Evolutionary conservation across 768 basidiomycete genomes (phyloP).

Genomic region (Boletus vermiculosoides): DNA sequence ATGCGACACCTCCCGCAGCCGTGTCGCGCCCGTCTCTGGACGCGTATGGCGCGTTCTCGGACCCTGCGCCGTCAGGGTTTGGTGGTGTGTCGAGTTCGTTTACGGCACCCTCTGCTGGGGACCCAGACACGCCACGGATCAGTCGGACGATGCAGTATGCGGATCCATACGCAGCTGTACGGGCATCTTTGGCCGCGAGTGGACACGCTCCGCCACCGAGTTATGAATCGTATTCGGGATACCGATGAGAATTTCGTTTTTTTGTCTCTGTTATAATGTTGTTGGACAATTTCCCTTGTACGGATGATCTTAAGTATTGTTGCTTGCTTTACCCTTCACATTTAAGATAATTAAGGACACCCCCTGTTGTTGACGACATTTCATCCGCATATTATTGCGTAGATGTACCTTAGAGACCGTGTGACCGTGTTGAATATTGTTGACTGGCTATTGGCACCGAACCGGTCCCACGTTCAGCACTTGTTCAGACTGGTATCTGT

Average conservation of each 20-base stretch:
- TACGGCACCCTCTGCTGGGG: constrained; percentile 33
- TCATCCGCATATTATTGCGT: constrained; percentile 5
- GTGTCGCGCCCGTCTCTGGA: constrained; percentile 71
- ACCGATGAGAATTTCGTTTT: constrained; percentile 35
- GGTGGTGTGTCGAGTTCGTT: constrained; percentile 39
- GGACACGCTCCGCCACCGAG: constrained; percentile 43
- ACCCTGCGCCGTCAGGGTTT: constrained; percentile 80
- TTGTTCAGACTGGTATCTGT: neutral
- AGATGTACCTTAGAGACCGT: constrained; percentile 11
- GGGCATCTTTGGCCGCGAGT: constrained; percentile 49
- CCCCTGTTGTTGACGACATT: constrained; percentile 6
- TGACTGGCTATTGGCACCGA: constrained; percentile 14
- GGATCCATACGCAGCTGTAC: constrained; percentile 82
- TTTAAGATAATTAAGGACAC: constrained; percentile 15
- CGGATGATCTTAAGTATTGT: constrained; percentile 5
- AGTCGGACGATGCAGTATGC: constrained; percentile 95
- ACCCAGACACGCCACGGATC: constrained; percentile 46
- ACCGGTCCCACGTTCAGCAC: constrained; percentile 20
- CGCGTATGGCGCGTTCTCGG: constrained; percentile 87
- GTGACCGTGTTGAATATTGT: neutral
- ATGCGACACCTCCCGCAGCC: constrained; percentile 33
- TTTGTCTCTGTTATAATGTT: neutral
- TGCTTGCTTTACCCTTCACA: constrained; percentile 4
- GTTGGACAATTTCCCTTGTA: constrained; percentile 12
- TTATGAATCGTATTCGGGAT: constrained; percentile 55